A percentile compares a stretch with the other conserved stretches of the same genome.
Evolutionary conservation across 108 stramenopile species (phyloP).

Genomic region (Nitzschia palea): DNA sequence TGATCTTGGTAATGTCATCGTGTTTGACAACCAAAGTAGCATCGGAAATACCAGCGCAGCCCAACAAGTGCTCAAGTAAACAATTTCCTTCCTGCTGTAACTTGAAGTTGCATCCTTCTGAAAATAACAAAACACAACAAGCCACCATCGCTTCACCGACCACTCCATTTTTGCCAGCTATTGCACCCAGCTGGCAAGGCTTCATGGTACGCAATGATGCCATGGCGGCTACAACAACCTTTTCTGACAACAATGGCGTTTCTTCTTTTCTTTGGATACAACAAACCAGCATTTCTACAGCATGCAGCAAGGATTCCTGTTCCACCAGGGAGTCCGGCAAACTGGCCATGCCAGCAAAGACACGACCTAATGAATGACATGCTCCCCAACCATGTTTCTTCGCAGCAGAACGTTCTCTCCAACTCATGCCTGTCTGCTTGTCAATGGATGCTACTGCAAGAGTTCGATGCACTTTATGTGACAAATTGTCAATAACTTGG

Average conservation of each 20-base stretch:
- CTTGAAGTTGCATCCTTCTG: background rate
- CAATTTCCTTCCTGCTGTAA: background rate
- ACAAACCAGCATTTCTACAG: background rate
- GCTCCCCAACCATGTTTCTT: conserved; percentile 83
- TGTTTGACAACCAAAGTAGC: conserved; percentile 10
- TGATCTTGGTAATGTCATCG: conserved; percentile 5
- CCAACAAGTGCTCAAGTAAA: conserved; percentile 14
- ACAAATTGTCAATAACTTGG: conserved; percentile 29
- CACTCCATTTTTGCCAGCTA: conserved; percentile 4
- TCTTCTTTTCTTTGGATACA: conserved; percentile 10
- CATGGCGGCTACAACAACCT: conserved; percentile 33
- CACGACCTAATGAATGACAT: conserved; percentile 41
- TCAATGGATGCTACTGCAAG: conserved; percentile 41
- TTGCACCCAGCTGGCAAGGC: background rate
- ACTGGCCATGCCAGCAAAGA: conserved; percentile 14
- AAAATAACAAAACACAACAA: conserved; percentile 4
- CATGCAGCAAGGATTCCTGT: background rate
- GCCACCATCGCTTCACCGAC: conserved; percentile 19
- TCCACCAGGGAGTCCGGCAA: background rate
- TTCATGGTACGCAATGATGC: conserved; percentile 18
- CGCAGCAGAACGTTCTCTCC: conserved; percentile 66
- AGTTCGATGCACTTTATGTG: conserved; percentile 36
- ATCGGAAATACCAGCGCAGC: conserved; percentile 18
- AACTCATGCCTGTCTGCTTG: conserved; percentile 43
- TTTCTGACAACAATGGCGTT: conserved; percentile 13